Evolutionary conservation across 257 asterid species (phyloP).

Genomic region (Solanum chiquidenum): DNA sequence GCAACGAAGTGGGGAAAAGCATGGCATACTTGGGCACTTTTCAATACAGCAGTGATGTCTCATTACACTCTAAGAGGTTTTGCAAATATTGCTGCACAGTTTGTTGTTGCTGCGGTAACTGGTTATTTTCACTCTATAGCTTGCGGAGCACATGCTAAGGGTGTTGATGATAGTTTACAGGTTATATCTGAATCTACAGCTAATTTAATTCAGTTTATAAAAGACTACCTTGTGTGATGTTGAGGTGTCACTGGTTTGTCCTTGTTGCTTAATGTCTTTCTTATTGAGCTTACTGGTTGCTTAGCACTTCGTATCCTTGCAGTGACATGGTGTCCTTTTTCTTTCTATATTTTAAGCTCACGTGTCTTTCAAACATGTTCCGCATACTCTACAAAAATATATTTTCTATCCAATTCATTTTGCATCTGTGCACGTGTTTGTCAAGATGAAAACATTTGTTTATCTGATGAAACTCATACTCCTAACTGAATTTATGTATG

Average conservation of each 20-base stretch:
- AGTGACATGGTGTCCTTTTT: not conserved
- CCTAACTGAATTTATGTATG: not conserved
- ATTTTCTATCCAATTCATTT: not conserved
- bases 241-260: not conserved
- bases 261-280: not conserved
- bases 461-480: not conserved
- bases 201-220: not conserved
- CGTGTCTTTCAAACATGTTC: not conserved
- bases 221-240: not conserved
- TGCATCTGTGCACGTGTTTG: not conserved
- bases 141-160: conserved; percentile 93
- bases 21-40: conserved; percentile 99
- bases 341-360: conserved; percentile 2
- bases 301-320: not conserved
- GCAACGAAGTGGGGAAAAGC: conserved; percentile 93
- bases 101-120: conserved; percentile 89
- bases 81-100: conserved; percentile 61
- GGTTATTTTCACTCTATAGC: conserved; percentile 99
- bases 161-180: conserved; percentile 98
- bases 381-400: not conserved
- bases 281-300: not conserved
- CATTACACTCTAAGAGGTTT: conserved; percentile 75
- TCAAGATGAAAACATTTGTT: not conserved
- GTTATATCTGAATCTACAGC: conserved; percentile 17
- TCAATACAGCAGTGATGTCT: conserved; percentile 98